These are phyloP conservation scores for Coemansia sp. DNA, from an alignment of 192 early-diverging fungal genomes.

Conservation along the genomic window DNA sequence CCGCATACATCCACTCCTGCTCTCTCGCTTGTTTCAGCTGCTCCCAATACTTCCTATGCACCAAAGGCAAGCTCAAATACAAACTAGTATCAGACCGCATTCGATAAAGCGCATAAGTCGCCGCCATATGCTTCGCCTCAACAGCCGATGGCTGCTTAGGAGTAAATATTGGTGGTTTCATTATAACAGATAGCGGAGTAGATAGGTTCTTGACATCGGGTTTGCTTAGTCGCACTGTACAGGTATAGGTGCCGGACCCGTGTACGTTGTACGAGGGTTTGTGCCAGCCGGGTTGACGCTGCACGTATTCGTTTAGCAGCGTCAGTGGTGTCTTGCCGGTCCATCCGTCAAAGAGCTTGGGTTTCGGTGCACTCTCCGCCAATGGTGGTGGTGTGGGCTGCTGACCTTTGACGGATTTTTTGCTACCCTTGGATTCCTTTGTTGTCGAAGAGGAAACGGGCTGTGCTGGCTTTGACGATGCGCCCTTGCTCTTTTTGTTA, in stretches of 20 bases:
- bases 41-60: slow-evolving; percentile 72
- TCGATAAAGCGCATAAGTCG: slow-evolving; percentile 79
- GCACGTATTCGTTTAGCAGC: slow-evolving; percentile 78
- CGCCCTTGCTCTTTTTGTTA: neutral
- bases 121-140: slow-evolving; percentile 69
- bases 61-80: slow-evolving; percentile 73
- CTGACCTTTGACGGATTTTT: neutral
- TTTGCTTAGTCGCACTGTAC: slow-evolving; percentile 36
- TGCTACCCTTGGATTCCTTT: neutral
- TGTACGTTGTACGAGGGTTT: slow-evolving; percentile 68
- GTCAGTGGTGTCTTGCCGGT: slow-evolving; percentile 85
- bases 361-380: neutral
- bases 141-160: slow-evolving; percentile 22
- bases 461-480: neutral
- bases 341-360: slow-evolving; percentile 70
- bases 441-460: no score
- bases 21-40: slow-evolving; percentile 62
- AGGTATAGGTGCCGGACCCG: slow-evolving; percentile 58
- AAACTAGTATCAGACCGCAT: slow-evolving; percentile 70
- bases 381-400: neutral
- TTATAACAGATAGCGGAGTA: slow-evolving; percentile 29
- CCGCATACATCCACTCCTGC: slow-evolving; percentile 62
- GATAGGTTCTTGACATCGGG: slow-evolving; percentile 35
- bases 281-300: slow-evolving; percentile 65
- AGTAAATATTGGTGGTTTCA: slow-evolving; percentile 15